Base-by-base conservation (phyloP, 495 filamentous ascomycete genomes). In the Elaphomyces granulatus region DNA sequence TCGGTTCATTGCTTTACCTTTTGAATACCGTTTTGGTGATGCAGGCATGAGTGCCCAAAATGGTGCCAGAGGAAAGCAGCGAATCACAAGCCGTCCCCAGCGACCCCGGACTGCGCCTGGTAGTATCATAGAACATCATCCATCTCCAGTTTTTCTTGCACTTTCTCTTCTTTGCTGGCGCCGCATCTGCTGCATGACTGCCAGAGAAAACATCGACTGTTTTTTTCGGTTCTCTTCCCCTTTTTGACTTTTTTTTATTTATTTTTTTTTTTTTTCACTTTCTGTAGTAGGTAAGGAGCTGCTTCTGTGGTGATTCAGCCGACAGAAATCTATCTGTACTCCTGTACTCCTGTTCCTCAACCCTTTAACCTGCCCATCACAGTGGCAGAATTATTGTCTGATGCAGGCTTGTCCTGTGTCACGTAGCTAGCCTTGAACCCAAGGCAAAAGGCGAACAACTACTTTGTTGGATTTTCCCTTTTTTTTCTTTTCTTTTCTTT, bases 41-140 rank as follows among this genome's bases (percentile, higher is more conserved):
- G 56, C 53, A 59, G 41, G 54, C 46, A 56, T 56, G 51, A 52
- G 55, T 59, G 56, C 56, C 54, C 56, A 59, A 59, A 47, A 45
- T 45, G 32, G 43, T 51, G 47, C 45, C 39, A 50, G 41, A 52
- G 42, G 42, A 48, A 43, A 48, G 49, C 51, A 46, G 45, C 56
- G 51, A 59, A 59, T 59, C 51, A 56, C 39, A 17, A 16, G 6
- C n/a, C n/a, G n/a, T n/a, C n/a, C n/a, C n/a, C n/a, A n/a, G n/a
- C n/a, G n/a, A n/a, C n/a, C n/a, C n/a, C n/a, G n/a, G n/a, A n/a
- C n/a, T n/a, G n/a, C n/a, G n/a, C n/a, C n/a, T n/a, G n/a, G n/a
- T n/a, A n/a, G n/a, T n/a, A n/a, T n/a, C n/a, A n/a, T n/a, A n/a
- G 33, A 6, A 8, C 12, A n/a, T 4, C 12, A 26, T 31, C 28